Evolutionary conservation across 2,329 filamentous ascomycete species (phyloP), one percentile per base, ranked within the genome.

Genomic region (Fonsecaea nubica): DNA sequence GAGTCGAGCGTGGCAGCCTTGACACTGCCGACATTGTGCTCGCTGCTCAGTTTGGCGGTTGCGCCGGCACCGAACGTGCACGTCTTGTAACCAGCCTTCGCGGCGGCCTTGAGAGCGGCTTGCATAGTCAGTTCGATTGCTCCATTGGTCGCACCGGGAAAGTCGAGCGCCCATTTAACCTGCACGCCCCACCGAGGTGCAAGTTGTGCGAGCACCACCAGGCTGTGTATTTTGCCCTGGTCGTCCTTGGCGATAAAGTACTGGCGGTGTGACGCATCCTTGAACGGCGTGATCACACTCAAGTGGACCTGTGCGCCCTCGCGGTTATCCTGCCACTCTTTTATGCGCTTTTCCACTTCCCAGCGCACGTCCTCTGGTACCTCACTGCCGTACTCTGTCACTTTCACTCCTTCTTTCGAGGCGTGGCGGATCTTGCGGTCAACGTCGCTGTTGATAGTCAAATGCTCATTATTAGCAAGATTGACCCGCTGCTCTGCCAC

Each of bases 141-240:
- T 45, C 92, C 92, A 48, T 87, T 90, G 13, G 91, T 89, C 2
- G 91, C 87, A 15, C 85, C 86, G 1, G 91, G 91, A 81, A 95
- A 94, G 78, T 94, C 91, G 57, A 94, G 87, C 1, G 89, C 89
- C 82, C 92, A 94, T 81, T 95, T 94, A 75, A 94, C 88, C 80
- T 95, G 92, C 85, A 90, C 93, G 60, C 92, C 92, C 77, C 94
- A 87, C 54, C 87, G 83, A 1, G 90, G 89, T 2, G 89, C 86
- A 25, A 95, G 85, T 77, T 92, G 90, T 61, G 91, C 90, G 72
- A 94, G 82, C 12, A 92, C 88, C 32, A 92, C 87, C 62, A 94
- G 82, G 40, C 88, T 87, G 36, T 83, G 82, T 57, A 94, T 86
- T 69, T 85, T 85, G 71, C 89, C 89, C 32, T 90, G 85, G 72